These are phyloP conservation scores for Solanum chmielewskii DNA, from an alignment of 257 asterid genomes.

Conservation along the genomic window DNA sequence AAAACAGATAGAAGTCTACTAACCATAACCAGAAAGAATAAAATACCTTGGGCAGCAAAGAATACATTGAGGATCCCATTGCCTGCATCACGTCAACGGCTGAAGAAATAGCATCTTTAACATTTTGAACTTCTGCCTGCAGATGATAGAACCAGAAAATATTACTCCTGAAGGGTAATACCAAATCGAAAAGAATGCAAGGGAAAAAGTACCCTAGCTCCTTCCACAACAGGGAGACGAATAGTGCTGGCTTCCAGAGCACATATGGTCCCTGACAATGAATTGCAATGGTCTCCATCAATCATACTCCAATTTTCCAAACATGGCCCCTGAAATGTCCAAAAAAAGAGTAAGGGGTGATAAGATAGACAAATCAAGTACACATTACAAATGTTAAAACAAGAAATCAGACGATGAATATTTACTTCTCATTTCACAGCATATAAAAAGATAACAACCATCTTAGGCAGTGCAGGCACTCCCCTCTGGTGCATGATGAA, in stretches of 20 bases:
- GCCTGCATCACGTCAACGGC: slow-evolving; percentile 80
- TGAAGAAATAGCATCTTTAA: slow-evolving; percentile 58
- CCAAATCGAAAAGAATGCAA: background rate
- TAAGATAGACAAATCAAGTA: background rate
- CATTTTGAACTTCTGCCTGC: slow-evolving; percentile 59
- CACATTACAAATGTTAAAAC: background rate
- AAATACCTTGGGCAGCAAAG: slow-evolving; percentile 49
- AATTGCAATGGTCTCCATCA: slow-evolving; percentile 42
- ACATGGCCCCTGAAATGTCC: slow-evolving; percentile 40
- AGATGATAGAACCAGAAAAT: slow-evolving; percentile 2
- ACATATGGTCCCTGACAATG: slow-evolving; percentile 47
- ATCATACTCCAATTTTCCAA: slow-evolving; percentile 51
- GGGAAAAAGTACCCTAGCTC: slow-evolving; percentile 52
- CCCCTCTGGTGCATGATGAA: background rate
- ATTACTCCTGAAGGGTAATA: background rate
- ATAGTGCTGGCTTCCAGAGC: slow-evolving; percentile 61
- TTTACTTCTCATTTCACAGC: background rate
- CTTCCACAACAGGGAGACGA: slow-evolving; percentile 58
- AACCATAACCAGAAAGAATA: background rate
- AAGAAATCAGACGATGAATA: background rate
- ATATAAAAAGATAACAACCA: background rate
- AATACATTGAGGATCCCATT: slow-evolving; percentile 57
- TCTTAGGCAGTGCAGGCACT: background rate
- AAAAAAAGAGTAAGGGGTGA: background rate
- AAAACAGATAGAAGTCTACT: background rate